Conservation (phyloP, 192 early-diverging fungal species). For the Glomus cerebriforme region DNA sequence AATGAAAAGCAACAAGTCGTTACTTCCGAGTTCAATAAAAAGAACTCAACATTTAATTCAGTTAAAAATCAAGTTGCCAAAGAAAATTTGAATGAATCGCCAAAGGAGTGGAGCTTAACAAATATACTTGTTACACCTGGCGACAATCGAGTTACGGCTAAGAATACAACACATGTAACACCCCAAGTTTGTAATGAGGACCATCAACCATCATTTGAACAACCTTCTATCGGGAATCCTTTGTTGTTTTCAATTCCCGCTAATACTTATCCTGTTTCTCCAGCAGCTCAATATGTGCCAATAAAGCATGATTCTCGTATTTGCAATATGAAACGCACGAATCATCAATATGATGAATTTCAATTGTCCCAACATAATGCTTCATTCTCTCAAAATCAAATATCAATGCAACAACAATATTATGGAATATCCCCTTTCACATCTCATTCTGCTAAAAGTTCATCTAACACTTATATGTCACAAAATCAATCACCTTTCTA, state of each 20-base stretch:
- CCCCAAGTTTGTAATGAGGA: neutral
- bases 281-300: neutral
- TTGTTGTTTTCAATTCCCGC: conserved; percentile 7
- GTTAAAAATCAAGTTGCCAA: too few relatives aligned
- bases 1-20: neutral
- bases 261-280: conserved; percentile 10
- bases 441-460: neutral
- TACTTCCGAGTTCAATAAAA: too few relatives aligned
- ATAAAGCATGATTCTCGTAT: neutral
- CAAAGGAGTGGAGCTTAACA: neutral
- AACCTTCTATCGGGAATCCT: neutral
- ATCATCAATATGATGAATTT: neutral
- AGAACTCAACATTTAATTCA: too few relatives aligned
- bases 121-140: neutral
- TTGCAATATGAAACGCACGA: neutral
- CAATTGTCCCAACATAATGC: neutral
- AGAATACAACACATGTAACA: neutral
- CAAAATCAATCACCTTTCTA: neutral
- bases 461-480: neutral
- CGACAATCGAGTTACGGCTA: too few relatives aligned
- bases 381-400: neutral
- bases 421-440: neutral
- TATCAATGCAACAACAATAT: neutral
- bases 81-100: neutral
- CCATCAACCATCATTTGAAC: neutral